These are phyloP conservation scores for Irpex sp. DNA, from an alignment of 1,284 basidiomycete genomes.

Conservation along the genomic window DNA sequence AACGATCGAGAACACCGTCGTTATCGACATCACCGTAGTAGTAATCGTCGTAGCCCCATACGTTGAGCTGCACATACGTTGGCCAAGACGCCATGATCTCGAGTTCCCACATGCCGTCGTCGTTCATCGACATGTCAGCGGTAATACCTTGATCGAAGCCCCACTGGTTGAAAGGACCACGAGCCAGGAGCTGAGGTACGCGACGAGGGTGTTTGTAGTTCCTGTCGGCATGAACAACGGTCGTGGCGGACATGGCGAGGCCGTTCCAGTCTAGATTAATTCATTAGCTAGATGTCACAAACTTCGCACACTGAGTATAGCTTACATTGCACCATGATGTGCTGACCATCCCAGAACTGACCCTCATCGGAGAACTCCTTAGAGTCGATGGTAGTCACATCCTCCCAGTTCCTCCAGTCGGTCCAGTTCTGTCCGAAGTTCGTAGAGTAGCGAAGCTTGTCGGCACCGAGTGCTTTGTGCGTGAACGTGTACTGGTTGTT, in stretches of 20 bases:
- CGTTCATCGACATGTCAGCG: slow-evolving; percentile 60
- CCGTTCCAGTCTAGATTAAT: slow-evolving; percentile 67
- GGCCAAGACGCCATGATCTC: slow-evolving; percentile 89
- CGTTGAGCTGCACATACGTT: slow-evolving; percentile 53
- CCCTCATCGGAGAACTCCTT: slow-evolving; percentile 48
- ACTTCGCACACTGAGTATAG: slow-evolving; percentile 11
- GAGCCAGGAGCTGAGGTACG: slow-evolving; percentile 80
- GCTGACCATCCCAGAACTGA: slow-evolving; percentile 80
- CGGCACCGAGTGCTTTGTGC: slow-evolving; percentile 84
- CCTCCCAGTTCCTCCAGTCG: slow-evolving; percentile 74
- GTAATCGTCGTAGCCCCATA: slow-evolving; percentile 85
- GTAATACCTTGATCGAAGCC: slow-evolving; percentile 82
- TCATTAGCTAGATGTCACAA: not conserved
- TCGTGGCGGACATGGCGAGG: slow-evolving; percentile 55
- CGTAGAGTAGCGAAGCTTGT: slow-evolving; percentile 80
- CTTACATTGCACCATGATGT: slow-evolving; percentile 85
- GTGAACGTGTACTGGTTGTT: slow-evolving; percentile 69
- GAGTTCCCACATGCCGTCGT: slow-evolving; percentile 69
- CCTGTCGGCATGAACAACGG: slow-evolving; percentile 76
- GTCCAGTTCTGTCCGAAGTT: slow-evolving; percentile 88
- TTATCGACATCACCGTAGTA: slow-evolving; percentile 88
- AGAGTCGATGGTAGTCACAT: slow-evolving; percentile 61
- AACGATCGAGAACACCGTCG: slow-evolving; percentile 84
- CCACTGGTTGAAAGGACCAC: slow-evolving; percentile 88
- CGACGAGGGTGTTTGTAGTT: slow-evolving; percentile 63